Evolutionary conservation across 148 eudicot genomes (phyloP), one percentile per base, ranked within the genome.

Genomic region (Dysphania ambrosioides): DNA sequence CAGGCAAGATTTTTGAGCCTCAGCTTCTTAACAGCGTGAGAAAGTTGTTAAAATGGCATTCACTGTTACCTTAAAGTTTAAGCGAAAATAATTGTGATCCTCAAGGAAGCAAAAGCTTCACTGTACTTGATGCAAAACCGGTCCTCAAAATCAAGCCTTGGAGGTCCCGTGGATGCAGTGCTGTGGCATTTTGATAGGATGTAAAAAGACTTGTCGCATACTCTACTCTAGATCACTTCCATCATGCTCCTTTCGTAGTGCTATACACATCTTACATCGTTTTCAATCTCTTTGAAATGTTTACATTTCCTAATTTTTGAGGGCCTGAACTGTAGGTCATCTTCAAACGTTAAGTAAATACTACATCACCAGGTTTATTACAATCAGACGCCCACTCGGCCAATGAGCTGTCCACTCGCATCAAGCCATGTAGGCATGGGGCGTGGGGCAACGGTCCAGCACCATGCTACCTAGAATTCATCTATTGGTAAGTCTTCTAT

Each of bases 41-140:
- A 47, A 44, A 44, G 53, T 47, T 47, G 15, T 47, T 47, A 11
- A 2, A 2, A 13, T 32, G 49, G 47, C 13, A n/a, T n/a, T 18
- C 23, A 23, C 41, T 36, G 7, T 11, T 29, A 69, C 16, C 72
- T 69, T 69, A 10, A 51, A 31, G 16, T 51, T 21, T 18, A 70
- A 70, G 73, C 18, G 36, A 70, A 21, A 49, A 49, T 70, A 16
- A 29, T 51, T 8, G 5, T 27, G n/a, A 69, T 69, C 58, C 58
- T 69, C 19, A 47, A 69, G 72, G 59, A 69, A 47, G 38, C 60
- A 70, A 70, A 47, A 49, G 60, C 11, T 67, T 15, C 10, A 64
- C 23, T 64, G 32, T 24, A 30, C 5, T 13, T 1, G 26, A 41
- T 5, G 29, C 42, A 21, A 24, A n/a, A n/a, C 9, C 8, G 16